These are phyloP conservation scores for Sonneratia alba DNA, from an alignment of 345 rosid genomes.

Conservation along the genomic window DNA sequence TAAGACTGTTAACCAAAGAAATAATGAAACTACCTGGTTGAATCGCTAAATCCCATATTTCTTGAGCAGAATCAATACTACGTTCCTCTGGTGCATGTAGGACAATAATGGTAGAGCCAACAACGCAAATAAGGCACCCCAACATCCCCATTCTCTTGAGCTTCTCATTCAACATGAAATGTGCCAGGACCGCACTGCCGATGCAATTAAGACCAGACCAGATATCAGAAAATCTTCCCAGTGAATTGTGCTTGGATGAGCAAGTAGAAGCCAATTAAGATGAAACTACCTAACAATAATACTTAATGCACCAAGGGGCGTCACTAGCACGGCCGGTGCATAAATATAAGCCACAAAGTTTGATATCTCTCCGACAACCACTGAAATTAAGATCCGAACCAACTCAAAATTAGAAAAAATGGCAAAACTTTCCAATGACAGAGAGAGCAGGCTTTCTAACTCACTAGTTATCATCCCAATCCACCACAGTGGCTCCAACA, in stretches of 20 bases:
- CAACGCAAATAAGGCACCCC: slow-evolving; percentile 69
- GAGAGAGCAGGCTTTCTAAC: slow-evolving; percentile 6
- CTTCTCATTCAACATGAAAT: slow-evolving; percentile 58
- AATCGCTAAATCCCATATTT: slow-evolving; percentile 64
- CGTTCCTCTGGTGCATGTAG: slow-evolving; percentile 62
- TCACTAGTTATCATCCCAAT: slow-evolving; percentile 75
- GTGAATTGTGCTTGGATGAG: background rate
- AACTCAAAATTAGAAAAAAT: background rate
- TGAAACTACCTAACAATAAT: slow-evolving; percentile 53
- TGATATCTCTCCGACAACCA: slow-evolving; percentile 67
- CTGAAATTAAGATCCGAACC: slow-evolving; percentile 21
- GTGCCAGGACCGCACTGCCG: slow-evolving; percentile 66
- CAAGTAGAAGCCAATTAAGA: background rate
- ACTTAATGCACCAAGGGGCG: slow-evolving; percentile 71
- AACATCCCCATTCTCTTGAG: slow-evolving; percentile 61
- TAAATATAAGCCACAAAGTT: slow-evolving; percentile 62
- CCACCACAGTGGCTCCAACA: slow-evolving; percentile 87
- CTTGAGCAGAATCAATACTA: slow-evolving; percentile 38
- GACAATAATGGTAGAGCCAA: slow-evolving; percentile 62
- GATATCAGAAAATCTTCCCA: slow-evolving; percentile 9
- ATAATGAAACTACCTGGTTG: slow-evolving; percentile 46
- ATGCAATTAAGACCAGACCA: background rate
- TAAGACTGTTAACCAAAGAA: background rate
- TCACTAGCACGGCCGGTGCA: slow-evolving; percentile 74
- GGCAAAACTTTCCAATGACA: too few species aligned